Conservation (phyloP, 1,139 yeast species). For the Saccharomyces uvarum region DNA sequence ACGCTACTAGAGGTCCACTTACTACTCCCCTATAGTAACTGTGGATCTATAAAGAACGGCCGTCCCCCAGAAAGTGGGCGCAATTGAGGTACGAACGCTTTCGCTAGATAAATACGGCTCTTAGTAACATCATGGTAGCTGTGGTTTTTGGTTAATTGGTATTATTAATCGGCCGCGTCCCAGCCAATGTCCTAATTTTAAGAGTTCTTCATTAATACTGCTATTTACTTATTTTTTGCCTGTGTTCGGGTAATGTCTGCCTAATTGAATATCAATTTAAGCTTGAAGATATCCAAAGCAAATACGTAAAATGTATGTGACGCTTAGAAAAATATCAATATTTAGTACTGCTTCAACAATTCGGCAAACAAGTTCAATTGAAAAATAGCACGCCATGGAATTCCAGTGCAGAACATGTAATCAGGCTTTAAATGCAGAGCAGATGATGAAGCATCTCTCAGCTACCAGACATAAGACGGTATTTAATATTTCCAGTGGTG, state of each 20-base stretch:
- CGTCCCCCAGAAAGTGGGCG: background rate
- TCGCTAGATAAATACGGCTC: background rate
- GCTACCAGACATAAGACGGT: constrained; percentile 49
- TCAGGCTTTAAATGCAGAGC: constrained; percentile 22
- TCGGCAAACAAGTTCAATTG: background rate
- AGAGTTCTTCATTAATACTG: constrained; percentile 36
- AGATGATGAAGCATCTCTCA: constrained; percentile 43
- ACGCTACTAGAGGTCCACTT: background rate
- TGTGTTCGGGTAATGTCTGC: background rate
- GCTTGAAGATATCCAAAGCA: background rate
- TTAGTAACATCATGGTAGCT: background rate
- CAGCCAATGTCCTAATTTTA: background rate
- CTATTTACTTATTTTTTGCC: background rate
- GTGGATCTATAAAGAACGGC: background rate
- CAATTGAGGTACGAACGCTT: background rate
- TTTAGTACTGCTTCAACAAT: background rate
- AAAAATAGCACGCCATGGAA: background rate
- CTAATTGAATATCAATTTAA: background rate
- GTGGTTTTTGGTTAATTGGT: background rate
- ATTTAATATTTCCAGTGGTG: constrained; percentile 26
- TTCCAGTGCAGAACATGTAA: constrained; percentile 33
- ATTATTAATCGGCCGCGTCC: background rate
- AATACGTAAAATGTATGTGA: background rate
- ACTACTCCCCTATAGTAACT: background rate
- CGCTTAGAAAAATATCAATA: background rate